Evolutionary conservation across 1,139 yeast genomes (phyloP), one percentile per base, ranked within the genome.

Genomic region (Suhomyces ambrosiae): DNA sequence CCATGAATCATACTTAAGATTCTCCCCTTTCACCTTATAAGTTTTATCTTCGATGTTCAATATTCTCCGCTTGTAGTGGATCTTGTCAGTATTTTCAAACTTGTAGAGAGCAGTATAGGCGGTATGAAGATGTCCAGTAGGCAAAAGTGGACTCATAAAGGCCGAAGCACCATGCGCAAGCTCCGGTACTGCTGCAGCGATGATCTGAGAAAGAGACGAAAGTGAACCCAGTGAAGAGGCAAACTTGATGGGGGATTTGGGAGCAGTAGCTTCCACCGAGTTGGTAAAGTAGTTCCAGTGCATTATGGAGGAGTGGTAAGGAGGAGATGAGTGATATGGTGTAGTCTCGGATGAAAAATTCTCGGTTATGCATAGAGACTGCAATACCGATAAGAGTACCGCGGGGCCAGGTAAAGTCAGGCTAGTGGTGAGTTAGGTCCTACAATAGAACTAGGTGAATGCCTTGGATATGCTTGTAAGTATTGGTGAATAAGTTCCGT

Each of bases 101-200:
- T 63, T 62, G 46, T 60, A 61, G 15, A 71, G 39, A 0, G 73
- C 75, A 3, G 76, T 65, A 46, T 67, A 71, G 4, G 74, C 74
- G 4, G 77, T 71, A 49, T 71, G 76, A n/a, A 64, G 46, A 47
- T 71, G 75, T 11, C 77, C 76, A 4, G 68, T 59, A 9, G 66
- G 52, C 15, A 71, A 52, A 10, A 69, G 45, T 1, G 76, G 76
- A 40, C 66, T 65, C 28, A 68, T 60, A 48, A 53, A 58, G 45
- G 57, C 69, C 17, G 62, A 53, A 36, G 63, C 56, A 3, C 68
- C 72, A 9, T 56, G 43, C 17, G 40, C 23, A 35, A 71, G 52
- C 35, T 68, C 73, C 0, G 71, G 70, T 0, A 65, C 60, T 1
- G 49, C 38, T 5, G 47, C 31, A 18, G 50, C 41, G 27, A 71